Evolutionary conservation across 2,329 filamentous ascomycete species (phyloP).

Genomic region (Tolypocladium nubicola): DNA sequence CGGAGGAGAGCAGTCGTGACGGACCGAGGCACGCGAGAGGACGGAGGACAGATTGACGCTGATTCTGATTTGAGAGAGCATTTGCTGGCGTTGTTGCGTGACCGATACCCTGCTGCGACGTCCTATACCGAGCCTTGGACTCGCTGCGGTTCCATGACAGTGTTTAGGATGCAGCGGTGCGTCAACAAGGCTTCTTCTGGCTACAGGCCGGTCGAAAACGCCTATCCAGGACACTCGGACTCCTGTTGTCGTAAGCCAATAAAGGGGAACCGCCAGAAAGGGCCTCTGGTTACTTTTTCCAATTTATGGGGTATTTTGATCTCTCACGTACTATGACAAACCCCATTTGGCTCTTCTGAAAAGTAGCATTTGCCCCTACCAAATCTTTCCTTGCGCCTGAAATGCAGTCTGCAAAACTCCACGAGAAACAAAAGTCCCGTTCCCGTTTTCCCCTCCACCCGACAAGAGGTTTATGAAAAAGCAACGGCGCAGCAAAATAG

Average conservation of each 20-base stretch:
- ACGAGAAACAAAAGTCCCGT: neutral
- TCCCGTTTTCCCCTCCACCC: neutral
- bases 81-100: neutral
- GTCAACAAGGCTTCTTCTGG: neutral
- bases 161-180: neutral
- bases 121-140: neutral
- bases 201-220: neutral
- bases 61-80: neutral
- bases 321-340: neutral
- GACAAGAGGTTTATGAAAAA: neutral
- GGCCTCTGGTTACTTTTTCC: neutral
- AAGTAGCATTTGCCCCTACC: neutral
- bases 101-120: neutral
- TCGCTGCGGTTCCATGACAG: neutral
- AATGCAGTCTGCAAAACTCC: neutral
- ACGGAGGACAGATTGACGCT: neutral
- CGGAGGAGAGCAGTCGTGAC: neutral
- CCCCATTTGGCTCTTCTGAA: neutral
- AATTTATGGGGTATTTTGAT: slow-evolving; percentile 2
- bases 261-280: neutral
- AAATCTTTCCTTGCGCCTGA: slow-evolving; percentile 1
- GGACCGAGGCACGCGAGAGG: neutral
- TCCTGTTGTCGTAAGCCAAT: neutral
- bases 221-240: neutral
- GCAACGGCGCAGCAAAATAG: neutral